Conservation (phyloP, 371 early-diverging fungal genomes). For the Thermomucor indicae-seudaticae region DNA sequence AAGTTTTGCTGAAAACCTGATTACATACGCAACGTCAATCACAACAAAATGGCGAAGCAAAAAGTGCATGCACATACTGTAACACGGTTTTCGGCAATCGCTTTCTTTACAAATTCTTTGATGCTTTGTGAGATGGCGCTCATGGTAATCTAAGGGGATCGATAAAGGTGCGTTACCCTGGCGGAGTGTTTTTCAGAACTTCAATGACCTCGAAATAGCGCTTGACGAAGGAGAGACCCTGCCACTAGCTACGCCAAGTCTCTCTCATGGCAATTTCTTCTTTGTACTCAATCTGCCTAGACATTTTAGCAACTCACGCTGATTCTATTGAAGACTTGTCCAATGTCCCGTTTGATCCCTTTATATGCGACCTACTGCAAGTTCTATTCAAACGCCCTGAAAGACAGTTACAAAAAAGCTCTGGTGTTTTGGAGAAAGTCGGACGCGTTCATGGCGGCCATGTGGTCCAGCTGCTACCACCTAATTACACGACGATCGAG, state of each 20-base stretch:
- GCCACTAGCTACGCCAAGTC: too few relatives aligned
- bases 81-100: slow-evolving; percentile 37
- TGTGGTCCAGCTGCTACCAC: background rate
- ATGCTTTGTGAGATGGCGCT: slow-evolving; percentile 16
- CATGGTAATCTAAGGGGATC: background rate
- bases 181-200: too few relatives aligned
- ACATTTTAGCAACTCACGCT: background rate
- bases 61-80: slow-evolving; percentile 17
- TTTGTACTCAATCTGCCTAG: background rate
- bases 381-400: background rate
- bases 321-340: background rate
- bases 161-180: background rate
- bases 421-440: background rate
- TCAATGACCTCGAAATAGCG: too few relatives aligned
- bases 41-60: background rate
- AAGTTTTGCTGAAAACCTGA: slow-evolving; percentile 82
- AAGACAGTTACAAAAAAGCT: background rate
- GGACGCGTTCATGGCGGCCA: background rate
- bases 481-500: background rate
- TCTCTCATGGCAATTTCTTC: too few relatives aligned
- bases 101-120: slow-evolving; percentile 33
- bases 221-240: too few relatives aligned
- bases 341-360: background rate
- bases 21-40: background rate
- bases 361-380: background rate